Conservation (phyloP, 2,329 filamentous ascomycete species). For the Exophiala calicioides region DNA sequence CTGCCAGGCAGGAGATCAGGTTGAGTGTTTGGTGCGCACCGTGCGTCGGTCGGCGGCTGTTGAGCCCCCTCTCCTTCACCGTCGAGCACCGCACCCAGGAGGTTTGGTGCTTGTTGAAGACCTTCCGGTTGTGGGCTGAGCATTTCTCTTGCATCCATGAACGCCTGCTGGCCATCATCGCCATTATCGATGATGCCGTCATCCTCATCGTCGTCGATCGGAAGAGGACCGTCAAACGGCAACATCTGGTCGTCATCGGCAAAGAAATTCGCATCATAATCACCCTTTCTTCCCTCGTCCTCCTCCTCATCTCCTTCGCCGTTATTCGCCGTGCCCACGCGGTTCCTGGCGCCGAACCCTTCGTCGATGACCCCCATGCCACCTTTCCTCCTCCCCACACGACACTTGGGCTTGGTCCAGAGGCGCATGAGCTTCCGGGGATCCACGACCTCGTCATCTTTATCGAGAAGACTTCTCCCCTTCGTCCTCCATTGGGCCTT, state of each 20-base stretch:
- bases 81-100: slow-evolving; percentile 12
- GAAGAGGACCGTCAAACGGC: slow-evolving; percentile 47
- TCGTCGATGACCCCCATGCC: slow-evolving; percentile 84
- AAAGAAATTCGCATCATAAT: slow-evolving; percentile 98
- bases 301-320: slow-evolving; percentile 39
- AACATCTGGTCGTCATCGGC: slow-evolving; percentile 62
- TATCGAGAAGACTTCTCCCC: slow-evolving; percentile 82
- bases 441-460: slow-evolving; percentile 96
- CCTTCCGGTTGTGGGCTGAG: slow-evolving; percentile 42
- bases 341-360: slow-evolving; percentile 80
- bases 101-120: slow-evolving; percentile 15
- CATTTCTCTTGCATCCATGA: slow-evolving; percentile 52
- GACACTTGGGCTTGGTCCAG: slow-evolving; percentile 92
- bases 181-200: slow-evolving; percentile 14
- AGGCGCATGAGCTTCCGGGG: slow-evolving; percentile 84
- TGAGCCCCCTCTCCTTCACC: slow-evolving; percentile 14
- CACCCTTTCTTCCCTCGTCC: slow-evolving; percentile 61
- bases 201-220: slow-evolving; percentile 50
- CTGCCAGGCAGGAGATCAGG: slow-evolving; percentile 50
- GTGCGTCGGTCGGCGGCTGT: slow-evolving; percentile 13
- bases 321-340: slow-evolving; percentile 53
- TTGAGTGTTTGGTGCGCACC: slow-evolving; percentile 7
- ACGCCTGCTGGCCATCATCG: slow-evolving; percentile 37
- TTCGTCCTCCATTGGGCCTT: slow-evolving; percentile 97
- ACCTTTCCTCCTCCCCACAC: slow-evolving; percentile 66